These are phyloP conservation scores for Lachancea cidri DNA, from an alignment of 805 yeast species.

Conservation along the genomic window DNA sequence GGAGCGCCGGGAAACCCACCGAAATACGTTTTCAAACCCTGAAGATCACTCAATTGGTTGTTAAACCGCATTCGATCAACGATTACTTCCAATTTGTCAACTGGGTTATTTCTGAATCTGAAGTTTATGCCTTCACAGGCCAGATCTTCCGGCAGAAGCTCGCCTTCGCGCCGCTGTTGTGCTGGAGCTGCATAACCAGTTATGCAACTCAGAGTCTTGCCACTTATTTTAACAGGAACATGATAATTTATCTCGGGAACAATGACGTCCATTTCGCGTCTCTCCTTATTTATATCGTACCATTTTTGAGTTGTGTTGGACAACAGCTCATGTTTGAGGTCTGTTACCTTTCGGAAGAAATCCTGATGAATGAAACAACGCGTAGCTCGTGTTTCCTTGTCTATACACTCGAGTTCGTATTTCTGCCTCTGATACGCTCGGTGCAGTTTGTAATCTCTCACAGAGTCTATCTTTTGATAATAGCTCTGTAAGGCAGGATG, in stretches of 20 bases:
- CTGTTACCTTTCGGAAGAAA: slow-evolving; percentile 61
- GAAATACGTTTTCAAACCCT: slow-evolving; percentile 59
- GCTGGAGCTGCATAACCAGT: slow-evolving; percentile 37
- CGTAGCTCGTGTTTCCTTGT: slow-evolving; percentile 72
- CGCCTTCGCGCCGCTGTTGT: slow-evolving; percentile 27
- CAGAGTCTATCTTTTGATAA: slow-evolving; percentile 63
- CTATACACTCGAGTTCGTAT: slow-evolving; percentile 72
- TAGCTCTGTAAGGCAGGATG: slow-evolving; percentile 85
- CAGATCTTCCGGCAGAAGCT: slow-evolving; percentile 30
- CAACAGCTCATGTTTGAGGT: slow-evolving; percentile 59
- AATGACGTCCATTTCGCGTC: slow-evolving; percentile 67
- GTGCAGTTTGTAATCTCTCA: slow-evolving; percentile 63
- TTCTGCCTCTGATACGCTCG: slow-evolving; percentile 46
- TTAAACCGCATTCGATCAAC: slow-evolving; percentile 61
- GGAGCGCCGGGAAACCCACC: slow-evolving; percentile 82
- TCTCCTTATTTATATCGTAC: slow-evolving; percentile 88
- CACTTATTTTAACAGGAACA: slow-evolving; percentile 31
- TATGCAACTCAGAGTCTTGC: slow-evolving; percentile 32
- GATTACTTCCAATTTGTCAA: slow-evolving; percentile 45
- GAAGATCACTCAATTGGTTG: slow-evolving; percentile 63
- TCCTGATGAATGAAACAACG: slow-evolving; percentile 83
- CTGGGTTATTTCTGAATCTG: slow-evolving; percentile 38
- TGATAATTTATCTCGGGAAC: slow-evolving; percentile 47
- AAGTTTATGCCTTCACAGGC: slow-evolving; percentile 41
- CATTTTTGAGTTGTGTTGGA: slow-evolving; percentile 74